Percentiles rank a stretch among this genome's conserved stretches.
These are phyloP conservation scores for Suhomyces sp. DNA, from an alignment of 805 yeast genomes.

Conservation along the genomic window DNA sequence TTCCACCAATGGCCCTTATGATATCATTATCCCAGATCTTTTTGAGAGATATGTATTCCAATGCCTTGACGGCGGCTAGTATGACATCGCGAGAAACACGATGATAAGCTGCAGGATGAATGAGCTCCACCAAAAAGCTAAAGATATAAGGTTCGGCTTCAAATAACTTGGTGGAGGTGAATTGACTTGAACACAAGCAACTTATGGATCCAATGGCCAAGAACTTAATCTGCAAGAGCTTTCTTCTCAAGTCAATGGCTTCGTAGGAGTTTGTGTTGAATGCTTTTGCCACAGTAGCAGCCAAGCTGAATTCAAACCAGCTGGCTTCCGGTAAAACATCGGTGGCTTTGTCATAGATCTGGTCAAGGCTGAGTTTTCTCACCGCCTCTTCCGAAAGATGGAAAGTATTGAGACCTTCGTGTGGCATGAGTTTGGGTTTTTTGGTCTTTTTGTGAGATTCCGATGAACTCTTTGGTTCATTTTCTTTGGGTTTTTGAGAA, in stretches of 20 bases:
- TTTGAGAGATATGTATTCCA: constrained; percentile 66
- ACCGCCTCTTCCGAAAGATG: constrained; percentile 55
- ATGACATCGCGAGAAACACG: constrained; percentile 51
- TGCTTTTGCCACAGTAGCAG: constrained; percentile 67
- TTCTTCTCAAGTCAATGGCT: constrained; percentile 52
- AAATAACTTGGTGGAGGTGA: constrained; percentile 61
- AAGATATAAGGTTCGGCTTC: constrained; percentile 70
- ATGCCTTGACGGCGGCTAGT: constrained; percentile 58
- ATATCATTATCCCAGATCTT: constrained; percentile 74
- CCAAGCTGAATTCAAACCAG: constrained; percentile 61
- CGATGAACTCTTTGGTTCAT: not conserved
- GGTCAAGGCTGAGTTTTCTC: constrained; percentile 51
- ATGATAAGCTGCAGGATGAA: constrained; percentile 58
- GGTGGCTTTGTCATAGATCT: constrained; percentile 60
- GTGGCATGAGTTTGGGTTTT: constrained; percentile 1
- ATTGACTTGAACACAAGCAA: constrained; percentile 53
- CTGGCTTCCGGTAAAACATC: constrained; percentile 57
- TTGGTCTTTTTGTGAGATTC: not conserved
- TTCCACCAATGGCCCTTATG: constrained; percentile 75
- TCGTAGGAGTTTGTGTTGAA: constrained; percentile 58
- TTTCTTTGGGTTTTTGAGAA: constrained; percentile 8
- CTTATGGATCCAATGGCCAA: constrained; percentile 63
- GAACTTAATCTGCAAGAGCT: constrained; percentile 62
- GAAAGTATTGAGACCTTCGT: constrained; percentile 53
- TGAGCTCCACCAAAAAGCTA: constrained; percentile 64